phyloP scores from a whole-genome alignment of 2,329 filamentous ascomycete species.

The Verruconis gallopava region DNA sequence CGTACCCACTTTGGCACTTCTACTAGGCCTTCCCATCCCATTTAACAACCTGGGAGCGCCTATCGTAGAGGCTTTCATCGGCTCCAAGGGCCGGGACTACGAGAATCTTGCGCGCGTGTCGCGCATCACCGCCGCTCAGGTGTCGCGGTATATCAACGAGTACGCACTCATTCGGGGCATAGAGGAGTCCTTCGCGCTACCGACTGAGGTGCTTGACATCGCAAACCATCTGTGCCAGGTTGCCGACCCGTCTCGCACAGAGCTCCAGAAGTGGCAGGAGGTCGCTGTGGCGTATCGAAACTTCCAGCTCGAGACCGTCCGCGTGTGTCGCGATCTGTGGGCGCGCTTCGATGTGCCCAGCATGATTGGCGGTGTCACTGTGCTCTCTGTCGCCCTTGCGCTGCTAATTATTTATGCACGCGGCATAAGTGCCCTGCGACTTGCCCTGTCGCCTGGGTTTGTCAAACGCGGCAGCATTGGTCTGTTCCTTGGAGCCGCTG shows the following conservation, averaged over 20 bases:
- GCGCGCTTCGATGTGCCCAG: conserved; percentile 78
- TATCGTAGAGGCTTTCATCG: conserved; percentile 86
- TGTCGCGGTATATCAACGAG: conserved; percentile 74
- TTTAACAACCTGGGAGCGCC: conserved; percentile 91
- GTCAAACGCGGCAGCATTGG: conserved; percentile 39
- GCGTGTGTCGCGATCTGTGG: conserved; percentile 74
- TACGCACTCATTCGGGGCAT: conserved; percentile 65
- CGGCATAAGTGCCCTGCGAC: conserved; percentile 39
- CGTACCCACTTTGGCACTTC: conserved; percentile 77
- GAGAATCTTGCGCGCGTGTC: conserved; percentile 65
- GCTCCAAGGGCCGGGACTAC: conserved; percentile 55
- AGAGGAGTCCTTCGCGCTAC: conserved; percentile 42
- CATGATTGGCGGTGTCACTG: conserved; percentile 67
- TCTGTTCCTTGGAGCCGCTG: conserved; percentile 28
- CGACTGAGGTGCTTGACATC: conserved; percentile 39
- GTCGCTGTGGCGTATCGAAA: conserved; percentile 47
- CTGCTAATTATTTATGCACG: conserved; percentile 62
- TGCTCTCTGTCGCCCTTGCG: conserved; percentile 56
- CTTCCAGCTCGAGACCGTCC: conserved; percentile 69
- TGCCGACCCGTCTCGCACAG: not conserved
- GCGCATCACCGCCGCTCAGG: conserved; percentile 68
- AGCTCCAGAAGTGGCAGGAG: conserved; percentile 21
- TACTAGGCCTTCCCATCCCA: conserved; percentile 83
- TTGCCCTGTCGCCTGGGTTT: conserved; percentile 39
- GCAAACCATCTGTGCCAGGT: conserved; percentile 41